A percentile compares a stretch with the other conserved stretches of the same genome.
Evolutionary conservation across 1,284 basidiomycete genomes (phyloP).

Genomic region (Vanrija humicola): DNA sequence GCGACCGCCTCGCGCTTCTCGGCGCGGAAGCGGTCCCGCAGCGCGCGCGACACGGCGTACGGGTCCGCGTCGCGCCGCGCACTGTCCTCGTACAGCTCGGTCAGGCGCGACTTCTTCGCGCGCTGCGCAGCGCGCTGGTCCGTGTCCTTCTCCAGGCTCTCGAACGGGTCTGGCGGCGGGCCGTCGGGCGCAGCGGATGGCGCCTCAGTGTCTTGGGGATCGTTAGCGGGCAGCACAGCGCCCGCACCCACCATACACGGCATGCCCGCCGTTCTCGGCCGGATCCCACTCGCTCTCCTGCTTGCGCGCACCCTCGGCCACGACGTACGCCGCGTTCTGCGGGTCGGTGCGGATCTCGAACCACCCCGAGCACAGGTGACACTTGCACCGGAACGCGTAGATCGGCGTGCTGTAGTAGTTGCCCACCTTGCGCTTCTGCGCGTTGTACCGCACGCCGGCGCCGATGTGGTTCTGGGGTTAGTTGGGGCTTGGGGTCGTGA

Average conservation of each 20-base stretch:
- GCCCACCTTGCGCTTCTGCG: slow-evolving; percentile 96
- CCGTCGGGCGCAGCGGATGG: slow-evolving; percentile 50
- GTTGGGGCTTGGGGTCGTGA: neutral
- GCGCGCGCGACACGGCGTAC: slow-evolving; percentile 67
- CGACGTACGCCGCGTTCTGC: slow-evolving; percentile 92
- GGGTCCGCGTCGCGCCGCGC: slow-evolving; percentile 77
- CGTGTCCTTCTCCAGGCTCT: slow-evolving; percentile 79
- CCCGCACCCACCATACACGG: slow-evolving; percentile 50
- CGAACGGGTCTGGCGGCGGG: slow-evolving; percentile 68
- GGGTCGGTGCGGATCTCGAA: slow-evolving; percentile 98
- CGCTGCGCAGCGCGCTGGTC: slow-evolving; percentile 67
- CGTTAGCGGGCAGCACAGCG: slow-evolving; percentile 31
- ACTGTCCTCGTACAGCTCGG: slow-evolving; percentile 68
- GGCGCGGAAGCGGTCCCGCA: slow-evolving; percentile 74
- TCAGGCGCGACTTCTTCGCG: slow-evolving; percentile 68
- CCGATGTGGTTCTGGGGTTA: slow-evolving; percentile 70
- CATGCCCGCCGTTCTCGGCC: slow-evolving; percentile 86
- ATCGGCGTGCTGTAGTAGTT: slow-evolving; percentile 92
- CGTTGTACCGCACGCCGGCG: slow-evolving; percentile 97
- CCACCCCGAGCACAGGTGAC: slow-evolving; percentile 85
- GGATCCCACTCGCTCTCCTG: slow-evolving; percentile 96
- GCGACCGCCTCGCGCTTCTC: slow-evolving; percentile 74
- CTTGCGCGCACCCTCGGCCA: slow-evolving; percentile 78
- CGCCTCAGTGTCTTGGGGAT: slow-evolving; percentile 61
- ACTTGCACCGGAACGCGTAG: slow-evolving; percentile 92